Evolutionary conservation across 1,284 basidiomycete species (phyloP), one percentile per base, ranked within the genome.

Genomic region (Cryptococcus neoformans): DNA sequence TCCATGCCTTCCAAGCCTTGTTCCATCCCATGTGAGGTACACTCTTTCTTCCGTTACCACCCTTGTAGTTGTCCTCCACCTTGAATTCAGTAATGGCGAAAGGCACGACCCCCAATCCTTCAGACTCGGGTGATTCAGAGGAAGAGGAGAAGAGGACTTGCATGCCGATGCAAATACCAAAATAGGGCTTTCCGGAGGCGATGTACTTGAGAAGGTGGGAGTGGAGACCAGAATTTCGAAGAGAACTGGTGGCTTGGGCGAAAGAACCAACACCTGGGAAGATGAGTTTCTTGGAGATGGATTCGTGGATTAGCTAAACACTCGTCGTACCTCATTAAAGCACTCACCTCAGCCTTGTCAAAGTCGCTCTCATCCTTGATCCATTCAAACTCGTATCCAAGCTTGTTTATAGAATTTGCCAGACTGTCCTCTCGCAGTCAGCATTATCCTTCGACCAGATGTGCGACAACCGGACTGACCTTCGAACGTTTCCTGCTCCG

Each of bases 11-110:
- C 74, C 74, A 76, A 5, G 85, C 85, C 42, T 84, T 80, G 76
- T 94, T 96, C 96, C 96, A 99, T 52, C 96, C 96, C 81, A 99
- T 99, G 80, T 99, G 95, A 16, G 96, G 96, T 1, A 99, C 95
- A 1, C 89, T 82, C 80, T 98, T 99, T 80, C 98, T 99, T 17
- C 62, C 63, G n/a, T 57, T 53, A n/a, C 67, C 66, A 3, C 57
- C 58, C 17, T 45, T 44, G 44, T 53, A 34, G 37, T 60, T 62
- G 35, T 71, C 72, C 9, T 64, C 54, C 4, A 65, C 52, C 21
- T 61, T 60, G 64, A 81, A 81, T 55, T 74, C 73, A 40, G 68
- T 64, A 60, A 80, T 77, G 36, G 66, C 62, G 53, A 72, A 76
- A 7, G 79, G 77, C 35, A 81, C 70, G 39, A 81, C 68, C 28